Percentiles rank a stretch among this genome's conserved stretches.
phyloP scores from a whole-genome alignment of 495 filamentous ascomycete species.

The Echria macrotheca region DNA sequence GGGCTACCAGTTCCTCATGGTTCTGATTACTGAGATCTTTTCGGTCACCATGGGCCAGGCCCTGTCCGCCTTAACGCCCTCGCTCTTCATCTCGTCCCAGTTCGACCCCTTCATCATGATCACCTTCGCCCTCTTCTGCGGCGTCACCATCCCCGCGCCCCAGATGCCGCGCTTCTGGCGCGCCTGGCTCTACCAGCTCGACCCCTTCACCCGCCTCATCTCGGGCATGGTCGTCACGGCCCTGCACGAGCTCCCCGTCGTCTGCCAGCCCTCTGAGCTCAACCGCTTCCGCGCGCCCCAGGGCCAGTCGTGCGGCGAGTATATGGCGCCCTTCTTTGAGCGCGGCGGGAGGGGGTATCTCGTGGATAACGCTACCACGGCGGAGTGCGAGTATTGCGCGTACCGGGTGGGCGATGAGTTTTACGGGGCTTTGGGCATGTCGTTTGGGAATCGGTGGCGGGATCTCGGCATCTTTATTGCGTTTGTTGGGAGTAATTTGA shows the following conservation, averaged over 20 bases:
- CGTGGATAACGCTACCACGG: constrained; percentile 55
- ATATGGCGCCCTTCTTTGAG: constrained; percentile 66
- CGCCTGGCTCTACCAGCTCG: constrained; percentile 73
- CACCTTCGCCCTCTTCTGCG: constrained; percentile 77
- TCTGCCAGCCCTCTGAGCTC: constrained; percentile 51
- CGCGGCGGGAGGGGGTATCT: constrained; percentile 63
- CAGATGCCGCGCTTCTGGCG: constrained; percentile 76
- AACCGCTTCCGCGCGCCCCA: constrained; percentile 57
- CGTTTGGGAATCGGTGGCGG: constrained; percentile 65
- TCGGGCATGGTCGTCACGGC: constrained; percentile 72
- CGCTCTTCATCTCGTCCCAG: constrained; percentile 63
- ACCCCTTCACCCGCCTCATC: constrained; percentile 80
- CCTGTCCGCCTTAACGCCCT: constrained; percentile 63
- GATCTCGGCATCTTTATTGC: constrained; percentile 72
- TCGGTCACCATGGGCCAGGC: constrained; percentile 67
- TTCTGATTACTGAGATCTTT: constrained; percentile 72
- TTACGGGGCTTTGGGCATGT: constrained; percentile 58
- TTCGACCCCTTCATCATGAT: constrained; percentile 75
- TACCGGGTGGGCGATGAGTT: constrained; percentile 75
- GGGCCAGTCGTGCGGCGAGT: constrained; percentile 61
- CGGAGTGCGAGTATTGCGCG: constrained; percentile 68
- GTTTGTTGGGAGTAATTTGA: constrained; percentile 70
- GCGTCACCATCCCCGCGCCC: constrained; percentile 69
- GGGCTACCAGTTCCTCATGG: constrained; percentile 78
- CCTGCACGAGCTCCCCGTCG: constrained; percentile 58